Base-by-base conservation (phyloP, 768 basidiomycete genomes). In the Naganishia antarctica region DNA sequence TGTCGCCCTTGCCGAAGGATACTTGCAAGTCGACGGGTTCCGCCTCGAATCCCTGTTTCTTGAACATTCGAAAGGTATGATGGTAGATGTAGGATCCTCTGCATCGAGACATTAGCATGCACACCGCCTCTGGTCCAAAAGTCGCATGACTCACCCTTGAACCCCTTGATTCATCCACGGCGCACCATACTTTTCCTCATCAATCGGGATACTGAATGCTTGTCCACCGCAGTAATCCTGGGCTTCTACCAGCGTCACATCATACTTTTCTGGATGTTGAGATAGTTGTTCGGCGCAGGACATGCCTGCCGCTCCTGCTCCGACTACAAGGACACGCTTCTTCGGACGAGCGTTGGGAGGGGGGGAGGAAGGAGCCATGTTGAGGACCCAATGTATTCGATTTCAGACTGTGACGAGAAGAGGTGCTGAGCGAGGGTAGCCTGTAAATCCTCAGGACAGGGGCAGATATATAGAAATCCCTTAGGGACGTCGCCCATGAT, bases 101-200 rank as follows among this genome's bases (percentile, higher is more conserved):
- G 48, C 0, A 45, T 5, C 16, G 23, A 31, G 4, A 13, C 21
- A 18, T 44, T 34, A 16, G 32, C 45, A 40, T 58, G 44, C 47
- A 15, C 18, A 9, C 8, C 43, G 13, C 13, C 43, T 11, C 8
- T 44, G 11, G 43, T 47, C 21, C 28, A 68, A 69, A 53, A 49
- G 69, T 71, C 69, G 29, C 37, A 44, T 37, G 59, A 69, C 32
- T 73, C 71, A 37, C 73, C 78, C 74, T 60, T 80, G 80, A 2
- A 80, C 79, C 68, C 79, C 80, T 65, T 81, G 80, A 47, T 81
- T 81, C 72, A 81, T 76, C 77, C 78, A 80, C 5, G 63, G 29
- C 8, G 76, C 69, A 21, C 79, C 79, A 50, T 75, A 73, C 61
- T 70, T 68, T 49, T 74, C 64, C 70, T 80, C 70, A 57, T 80